phyloP scores from a whole-genome alignment of 257 asterid species.

The Ehretia macrophylla region DNA sequence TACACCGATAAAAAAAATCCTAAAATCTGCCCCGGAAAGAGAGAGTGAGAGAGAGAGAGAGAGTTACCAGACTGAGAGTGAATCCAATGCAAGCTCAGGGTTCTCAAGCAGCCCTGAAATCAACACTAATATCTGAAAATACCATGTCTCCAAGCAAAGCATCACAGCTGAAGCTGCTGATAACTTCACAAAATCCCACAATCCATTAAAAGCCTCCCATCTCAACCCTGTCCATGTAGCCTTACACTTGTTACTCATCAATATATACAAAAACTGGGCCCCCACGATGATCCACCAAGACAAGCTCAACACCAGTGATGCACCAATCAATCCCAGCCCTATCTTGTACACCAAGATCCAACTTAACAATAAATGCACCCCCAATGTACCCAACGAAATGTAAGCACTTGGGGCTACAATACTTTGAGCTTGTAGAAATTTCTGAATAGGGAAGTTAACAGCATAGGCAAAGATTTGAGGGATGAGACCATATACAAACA shows the following conservation, averaged over 20 bases:
- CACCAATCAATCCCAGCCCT: conserved; percentile 50
- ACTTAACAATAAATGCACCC: conserved; percentile 33
- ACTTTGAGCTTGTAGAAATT: conserved; percentile 62
- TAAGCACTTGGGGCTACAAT: conserved; percentile 39
- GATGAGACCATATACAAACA: conserved; percentile 32
- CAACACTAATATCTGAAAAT: conserved; percentile 31
- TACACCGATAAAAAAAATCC: no score
- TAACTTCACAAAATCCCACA: not conserved
- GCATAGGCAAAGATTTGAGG: conserved; percentile 65
- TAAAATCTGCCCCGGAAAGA: no score
- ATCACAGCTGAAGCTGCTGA: not conserved
- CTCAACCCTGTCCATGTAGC: conserved; percentile 44
- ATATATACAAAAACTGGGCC: not conserved
- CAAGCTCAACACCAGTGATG: conserved; percentile 30
- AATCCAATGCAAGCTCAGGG: conserved; percentile 34
- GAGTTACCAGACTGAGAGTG: conserved; percentile 31
- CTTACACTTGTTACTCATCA: conserved; percentile 34
- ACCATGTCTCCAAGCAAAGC: conserved; percentile 33
- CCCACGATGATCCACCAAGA: conserved; percentile 56
- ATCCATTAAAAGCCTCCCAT: not conserved
- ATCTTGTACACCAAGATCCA: conserved; percentile 37
- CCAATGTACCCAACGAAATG: conserved; percentile 30
- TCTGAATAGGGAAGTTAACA: conserved; percentile 33
- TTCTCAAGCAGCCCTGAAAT: conserved; percentile 32
- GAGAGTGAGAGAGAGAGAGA: not conserved